These are phyloP conservation scores for Candida hungchunana DNA, from an alignment of 805 yeast species.

Conservation along the genomic window DNA sequence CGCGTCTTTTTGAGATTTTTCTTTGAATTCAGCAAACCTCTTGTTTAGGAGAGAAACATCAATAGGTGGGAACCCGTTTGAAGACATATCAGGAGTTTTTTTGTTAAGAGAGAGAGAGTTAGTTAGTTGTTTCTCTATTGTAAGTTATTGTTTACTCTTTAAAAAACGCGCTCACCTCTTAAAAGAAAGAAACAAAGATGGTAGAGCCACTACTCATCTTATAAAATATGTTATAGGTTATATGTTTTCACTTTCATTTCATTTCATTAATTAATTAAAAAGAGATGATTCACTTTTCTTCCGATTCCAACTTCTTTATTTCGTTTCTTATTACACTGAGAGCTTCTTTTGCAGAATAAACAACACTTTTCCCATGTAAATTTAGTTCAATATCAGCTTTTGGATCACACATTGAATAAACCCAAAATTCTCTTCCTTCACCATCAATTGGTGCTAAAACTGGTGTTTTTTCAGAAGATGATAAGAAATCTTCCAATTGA, in stretches of 20 bases:
- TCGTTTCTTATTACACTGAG: constrained; percentile 1
- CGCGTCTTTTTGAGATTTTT: not conserved
- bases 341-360: constrained; percentile 8
- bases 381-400: constrained; percentile 10
- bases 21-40: not conserved
- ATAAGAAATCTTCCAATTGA: constrained; percentile 8
- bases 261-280: too few relatives aligned
- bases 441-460: constrained; percentile 20
- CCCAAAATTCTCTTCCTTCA: constrained; percentile 22
- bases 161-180: too few relatives aligned
- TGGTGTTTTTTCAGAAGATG: constrained; percentile 5
- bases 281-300: too few relatives aligned
- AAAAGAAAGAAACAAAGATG: too few relatives aligned
- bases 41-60: not conserved
- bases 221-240: too few relatives aligned
- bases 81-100: not conserved
- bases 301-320: not conserved
- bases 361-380: constrained; percentile 10
- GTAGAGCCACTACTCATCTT: too few relatives aligned
- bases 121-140: not conserved
- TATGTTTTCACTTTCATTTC: too few relatives aligned
- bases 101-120: too few relatives aligned
- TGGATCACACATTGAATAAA: constrained; percentile 16
- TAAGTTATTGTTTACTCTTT: too few relatives aligned
- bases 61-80: not conserved